phyloP scores from a whole-genome alignment of 495 filamentous ascomycete genomes.

The Haplographium delicatum region DNA sequence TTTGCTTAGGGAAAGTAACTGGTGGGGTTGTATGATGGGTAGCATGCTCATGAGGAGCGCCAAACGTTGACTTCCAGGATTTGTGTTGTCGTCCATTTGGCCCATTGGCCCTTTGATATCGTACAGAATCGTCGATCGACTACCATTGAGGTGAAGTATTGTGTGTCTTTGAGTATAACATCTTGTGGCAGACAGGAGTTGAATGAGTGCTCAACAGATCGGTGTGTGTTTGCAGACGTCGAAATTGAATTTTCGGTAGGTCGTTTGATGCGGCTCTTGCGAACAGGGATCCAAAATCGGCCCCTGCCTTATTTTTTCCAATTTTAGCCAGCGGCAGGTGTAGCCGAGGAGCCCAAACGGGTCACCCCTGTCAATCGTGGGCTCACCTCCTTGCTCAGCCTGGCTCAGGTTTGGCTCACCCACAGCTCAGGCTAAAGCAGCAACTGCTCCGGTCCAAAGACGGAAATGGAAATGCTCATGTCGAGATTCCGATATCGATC shows the following conservation, averaged over 20 bases:
- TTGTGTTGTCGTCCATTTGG: slow-evolving; percentile 15
- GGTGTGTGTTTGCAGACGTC: slow-evolving; percentile 7
- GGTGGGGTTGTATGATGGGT: slow-evolving; percentile 11
- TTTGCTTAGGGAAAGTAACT: slow-evolving; percentile 8
- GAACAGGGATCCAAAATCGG: slow-evolving; percentile 11
- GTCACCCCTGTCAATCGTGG: neutral
- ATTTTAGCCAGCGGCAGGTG: slow-evolving; percentile 10
- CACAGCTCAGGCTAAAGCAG: slow-evolving; percentile 12
- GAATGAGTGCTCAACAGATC: slow-evolving; percentile 14
- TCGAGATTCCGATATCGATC: slow-evolving; percentile 11
- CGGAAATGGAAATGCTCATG: slow-evolving; percentile 6
- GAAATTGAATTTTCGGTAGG: slow-evolving; percentile 11
- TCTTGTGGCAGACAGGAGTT: slow-evolving; percentile 12
- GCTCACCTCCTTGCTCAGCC: slow-evolving; percentile 3
- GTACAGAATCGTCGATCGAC: slow-evolving; percentile 12
- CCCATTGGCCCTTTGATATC: slow-evolving; percentile 11
- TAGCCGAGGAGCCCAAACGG: slow-evolving; percentile 15
- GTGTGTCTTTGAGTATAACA: slow-evolving; percentile 7
- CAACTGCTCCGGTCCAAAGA: neutral
- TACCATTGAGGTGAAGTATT: slow-evolving; percentile 8
- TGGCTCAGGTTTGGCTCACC: slow-evolving; percentile 6
- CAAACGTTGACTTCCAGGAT: slow-evolving; percentile 14
- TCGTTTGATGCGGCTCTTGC: slow-evolving; percentile 10
- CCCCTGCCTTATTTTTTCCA: slow-evolving; percentile 11
- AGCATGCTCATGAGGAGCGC: slow-evolving; percentile 15